Base-by-base conservation (phyloP, 1,284 basidiomycete genomes). In the Lignosus rhinocerotis region DNA sequence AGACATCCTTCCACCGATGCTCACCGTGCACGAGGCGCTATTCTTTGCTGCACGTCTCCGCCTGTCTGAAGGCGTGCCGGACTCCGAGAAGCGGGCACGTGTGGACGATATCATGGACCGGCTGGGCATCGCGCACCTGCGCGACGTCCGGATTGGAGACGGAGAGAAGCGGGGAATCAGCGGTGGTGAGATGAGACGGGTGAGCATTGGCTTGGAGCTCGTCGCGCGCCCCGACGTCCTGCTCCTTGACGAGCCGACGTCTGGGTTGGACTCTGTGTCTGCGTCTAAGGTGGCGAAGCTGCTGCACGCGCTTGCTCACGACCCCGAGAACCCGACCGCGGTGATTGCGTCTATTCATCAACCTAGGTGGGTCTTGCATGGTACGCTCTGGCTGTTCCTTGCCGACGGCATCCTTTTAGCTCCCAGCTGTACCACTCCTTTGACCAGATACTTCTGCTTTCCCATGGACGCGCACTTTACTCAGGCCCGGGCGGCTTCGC, bases 321-420 rank as follows among this genome's bases (percentile, higher is more conserved):
- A 91, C 63, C 72, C 80, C 1, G 76, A 80, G 39, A 82, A 83
- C 59, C 87, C 87, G 2, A 92, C 87, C 0, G 90, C 92, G 0
- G 86, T 96, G 42, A 87, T 96, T 55, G 91, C 90, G 21, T 91
- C 88, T 2, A 92, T 95, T 47, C 93, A 96, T 73, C 93, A 94
- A 70, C 93, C 92, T 4, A 88, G 84, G 87, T 83, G 68, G 46
- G 76, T 52, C 17, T 21, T 52, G 49, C 12, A 14, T 9, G 6
- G 33, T 45, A 16, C 46, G 6, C 11, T 19, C 6, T 14, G n/a
- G 12, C n/a, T 30, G 21, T 16, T 2, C 21, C 12, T 1, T 25
- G 43, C 47, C 11, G 9, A 45, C 34, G 2, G 12, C 36, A 36
- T 33, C 16, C 6, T 17, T 52, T 5, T 47, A 90, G 86, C 61